Evolutionary conservation across 1,284 basidiomycete species (phyloP).

Genomic region (Chalciporus sp.): DNA sequence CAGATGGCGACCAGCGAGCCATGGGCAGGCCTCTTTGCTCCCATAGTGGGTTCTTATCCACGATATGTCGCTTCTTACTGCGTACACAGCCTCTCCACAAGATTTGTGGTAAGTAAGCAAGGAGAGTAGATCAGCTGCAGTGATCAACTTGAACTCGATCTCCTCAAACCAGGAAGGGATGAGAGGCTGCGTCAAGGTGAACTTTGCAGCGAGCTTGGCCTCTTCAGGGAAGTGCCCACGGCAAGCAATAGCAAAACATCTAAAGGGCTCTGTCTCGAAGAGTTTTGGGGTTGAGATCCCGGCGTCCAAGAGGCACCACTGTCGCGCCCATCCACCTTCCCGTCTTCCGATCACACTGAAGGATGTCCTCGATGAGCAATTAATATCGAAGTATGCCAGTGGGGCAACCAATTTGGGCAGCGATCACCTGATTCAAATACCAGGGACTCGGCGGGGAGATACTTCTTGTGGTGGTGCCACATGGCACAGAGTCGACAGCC

Average conservation of each 20-base stretch:
- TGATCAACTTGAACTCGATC: conserved; percentile 21
- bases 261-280: conserved; percentile 17
- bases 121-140: conserved; percentile 18
- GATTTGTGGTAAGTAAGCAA: conserved; percentile 25
- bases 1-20: conserved; percentile 9
- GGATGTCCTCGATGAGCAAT: too few species aligned
- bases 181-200: conserved; percentile 16
- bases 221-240: neutral
- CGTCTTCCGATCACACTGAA: too few species aligned
- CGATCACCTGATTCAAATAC: too few species aligned
- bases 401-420: too few species aligned
- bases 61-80: neutral
- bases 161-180: conserved; percentile 20
- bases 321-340: too few species aligned
- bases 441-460: too few species aligned
- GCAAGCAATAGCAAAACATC: conserved; percentile 23
- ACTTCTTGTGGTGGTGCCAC: too few species aligned
- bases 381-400: too few species aligned
- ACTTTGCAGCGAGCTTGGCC: conserved; percentile 14
- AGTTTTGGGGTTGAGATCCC: conserved; percentile 18
- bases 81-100: conserved; percentile 17
- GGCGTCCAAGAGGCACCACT: too few species aligned
- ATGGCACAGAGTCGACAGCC: too few species aligned
- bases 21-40: neutral
- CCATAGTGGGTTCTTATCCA: conserved; percentile 25